These are phyloP conservation scores for Penicillium bialowiezense DNA, from an alignment of 495 filamentous ascomycete species.

Conservation along the genomic window DNA sequence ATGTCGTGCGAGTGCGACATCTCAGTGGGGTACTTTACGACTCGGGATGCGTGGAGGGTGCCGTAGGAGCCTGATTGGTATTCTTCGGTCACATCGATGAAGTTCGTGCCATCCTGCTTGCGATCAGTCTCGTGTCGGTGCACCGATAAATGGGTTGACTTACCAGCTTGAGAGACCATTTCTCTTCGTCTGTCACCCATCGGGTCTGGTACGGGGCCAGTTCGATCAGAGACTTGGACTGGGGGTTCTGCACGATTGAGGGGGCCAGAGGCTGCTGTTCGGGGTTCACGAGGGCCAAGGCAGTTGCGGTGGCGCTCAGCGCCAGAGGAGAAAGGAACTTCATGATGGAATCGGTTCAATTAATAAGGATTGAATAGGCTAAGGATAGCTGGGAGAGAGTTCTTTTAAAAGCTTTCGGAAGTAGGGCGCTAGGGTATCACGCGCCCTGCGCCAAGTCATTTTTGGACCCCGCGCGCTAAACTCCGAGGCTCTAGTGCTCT, in stretches of 20 bases:
- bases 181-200: slow-evolving; percentile 92
- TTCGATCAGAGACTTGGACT: slow-evolving; percentile 75
- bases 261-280: slow-evolving; percentile 36
- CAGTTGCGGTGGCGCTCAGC: slow-evolving; percentile 32
- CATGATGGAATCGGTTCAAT: slow-evolving; percentile 17
- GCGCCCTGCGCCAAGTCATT: slow-evolving; percentile 20
- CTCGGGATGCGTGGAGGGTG: slow-evolving; percentile 26
- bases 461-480: slow-evolving; percentile 19
- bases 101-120: slow-evolving; percentile 74
- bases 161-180: slow-evolving; percentile 87
- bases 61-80: slow-evolving; percentile 34
- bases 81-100: slow-evolving; percentile 90
- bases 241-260: slow-evolving; percentile 30
- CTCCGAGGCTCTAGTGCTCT: slow-evolving; percentile 4
- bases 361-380: slow-evolving; percentile 2
- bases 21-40: slow-evolving; percentile 62
- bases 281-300: slow-evolving; percentile 33
- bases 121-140: not conserved
- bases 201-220: slow-evolving; percentile 75
- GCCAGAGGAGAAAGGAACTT: slow-evolving; percentile 29
- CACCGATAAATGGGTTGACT: slow-evolving; percentile 18
- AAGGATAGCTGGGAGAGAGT: not conserved
- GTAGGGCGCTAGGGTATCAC: slow-evolving; percentile 5
- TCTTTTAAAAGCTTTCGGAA: slow-evolving; percentile 3
- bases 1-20: slow-evolving; percentile 65